phyloP scores from a whole-genome alignment of 1,284 basidiomycete genomes.

The Sporisorium iseilematis-ciliati region DNA sequence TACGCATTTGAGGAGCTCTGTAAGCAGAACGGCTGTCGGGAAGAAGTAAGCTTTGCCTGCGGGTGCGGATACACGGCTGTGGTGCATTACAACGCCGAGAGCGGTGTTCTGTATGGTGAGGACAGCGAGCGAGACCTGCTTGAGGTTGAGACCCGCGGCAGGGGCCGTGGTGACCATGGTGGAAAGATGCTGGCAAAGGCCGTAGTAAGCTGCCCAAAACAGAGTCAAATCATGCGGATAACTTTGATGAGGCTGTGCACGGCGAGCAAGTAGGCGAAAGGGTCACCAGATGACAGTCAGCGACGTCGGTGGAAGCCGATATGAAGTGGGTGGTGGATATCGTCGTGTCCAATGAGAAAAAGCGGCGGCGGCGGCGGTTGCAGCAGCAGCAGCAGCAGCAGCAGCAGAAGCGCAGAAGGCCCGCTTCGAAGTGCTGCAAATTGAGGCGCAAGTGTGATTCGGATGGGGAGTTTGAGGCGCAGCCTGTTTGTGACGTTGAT shows the following conservation, averaged over 20 bases:
- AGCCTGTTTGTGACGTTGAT: background rate
- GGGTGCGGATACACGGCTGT: slow-evolving; percentile 82
- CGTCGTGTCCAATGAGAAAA: background rate
- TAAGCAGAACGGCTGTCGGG: slow-evolving; percentile 89
- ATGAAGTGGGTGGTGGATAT: slow-evolving; percentile 22
- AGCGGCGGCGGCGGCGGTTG: background rate
- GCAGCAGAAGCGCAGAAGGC: too few species aligned
- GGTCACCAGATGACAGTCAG: slow-evolving; percentile 5
- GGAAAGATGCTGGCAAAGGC: background rate
- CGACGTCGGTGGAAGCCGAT: slow-evolving; percentile 8
- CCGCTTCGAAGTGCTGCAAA: background rate
- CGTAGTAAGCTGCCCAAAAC: background rate
- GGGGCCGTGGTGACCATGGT: slow-evolving; percentile 28
- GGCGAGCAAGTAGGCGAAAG: background rate
- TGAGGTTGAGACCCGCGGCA: slow-evolving; percentile 34
- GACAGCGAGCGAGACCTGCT: slow-evolving; percentile 79
- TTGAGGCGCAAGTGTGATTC: background rate
- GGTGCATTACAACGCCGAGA: slow-evolving; percentile 64
- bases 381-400: too few species aligned
- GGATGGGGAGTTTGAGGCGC: background rate
- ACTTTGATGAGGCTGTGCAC: background rate
- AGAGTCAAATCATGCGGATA: slow-evolving; percentile 25
- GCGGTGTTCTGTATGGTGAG: slow-evolving; percentile 86
- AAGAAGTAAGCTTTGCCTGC: slow-evolving; percentile 82
- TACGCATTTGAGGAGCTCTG: slow-evolving; percentile 88